Evolutionary conservation across 257 asterid species (phyloP), one percentile per base, ranked within the genome.

Genomic region (Petunia axillaris): DNA sequence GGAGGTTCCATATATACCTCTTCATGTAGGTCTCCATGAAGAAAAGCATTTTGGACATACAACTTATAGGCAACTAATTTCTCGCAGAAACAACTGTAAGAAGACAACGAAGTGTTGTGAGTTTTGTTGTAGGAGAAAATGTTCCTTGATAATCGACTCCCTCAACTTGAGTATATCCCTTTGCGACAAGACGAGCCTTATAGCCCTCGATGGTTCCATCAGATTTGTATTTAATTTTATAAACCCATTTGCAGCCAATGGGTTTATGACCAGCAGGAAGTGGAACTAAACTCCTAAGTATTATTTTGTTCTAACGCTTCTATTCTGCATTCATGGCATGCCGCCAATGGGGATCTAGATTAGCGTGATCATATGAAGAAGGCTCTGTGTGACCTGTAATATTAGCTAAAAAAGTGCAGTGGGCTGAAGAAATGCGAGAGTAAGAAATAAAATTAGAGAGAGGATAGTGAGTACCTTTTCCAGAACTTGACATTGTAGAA

Each of bases 161-260:
- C 8, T 74, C 83, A 9, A 57, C 36, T 16, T 81, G 75, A 6
- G 38, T 65, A 25, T 77, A 77, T 1, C 82, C 80, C 2, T 43
- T 43, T 43, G 48, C 5, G 48, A 43, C 48, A 43, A 43, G 3
- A 43, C 48, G 48, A 43, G 48, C 48, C 48, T 43, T 43, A 6
- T 43, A 4, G 2, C 64, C n/a, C 16, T 70, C 74, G 8, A 43
- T 43, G 48, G 48, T 43, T 43, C 4, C 48, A 2, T 1, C 53
- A 4, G 54, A 8, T 2, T 35, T 59, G 2, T 11, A 41, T 25
- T 81, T 73, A 43, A 71, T 15, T 6, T n/a, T 58, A 40, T 15
- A 73, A 3, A 81, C 83, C 75, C 83, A 81, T 9, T 60, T 73
- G 25, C 80, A 78, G 0, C 79, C 82, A 2, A 75, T 79, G 0